Conservation (phyloP, 108 stramenopile genomes). For the Stephanodiscus minutulus region DNA sequence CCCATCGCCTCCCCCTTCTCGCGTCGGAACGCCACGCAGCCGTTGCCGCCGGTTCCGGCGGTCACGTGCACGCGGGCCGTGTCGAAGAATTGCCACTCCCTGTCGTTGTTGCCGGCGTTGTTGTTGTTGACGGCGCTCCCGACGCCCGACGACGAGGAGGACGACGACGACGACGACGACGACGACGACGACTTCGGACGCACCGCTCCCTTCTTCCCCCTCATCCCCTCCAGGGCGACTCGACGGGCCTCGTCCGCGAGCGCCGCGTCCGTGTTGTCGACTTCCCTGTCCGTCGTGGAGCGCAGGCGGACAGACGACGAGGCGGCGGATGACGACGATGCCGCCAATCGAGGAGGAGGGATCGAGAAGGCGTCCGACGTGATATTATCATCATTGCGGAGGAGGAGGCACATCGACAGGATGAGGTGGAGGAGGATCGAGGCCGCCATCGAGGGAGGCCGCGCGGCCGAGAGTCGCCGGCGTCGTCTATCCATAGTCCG, state of each 20-base stretch:
- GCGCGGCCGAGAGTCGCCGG: not conserved
- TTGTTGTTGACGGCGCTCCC: not conserved
- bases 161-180: too few relatives aligned
- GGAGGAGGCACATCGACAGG: too few relatives aligned
- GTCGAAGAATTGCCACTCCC: constrained; percentile 94
- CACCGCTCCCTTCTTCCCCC: too few relatives aligned
- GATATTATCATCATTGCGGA: too few relatives aligned
- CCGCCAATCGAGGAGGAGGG: too few relatives aligned
- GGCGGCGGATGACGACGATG: too few relatives aligned
- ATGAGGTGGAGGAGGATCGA: not conserved
- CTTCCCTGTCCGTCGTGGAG: constrained; percentile 9
- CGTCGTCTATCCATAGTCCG: not conserved
- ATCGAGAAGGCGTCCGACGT: too few relatives aligned
- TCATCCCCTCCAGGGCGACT: constrained; percentile 17
- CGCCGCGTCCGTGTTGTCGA: constrained; percentile 13
- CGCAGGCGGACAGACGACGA: not conserved
- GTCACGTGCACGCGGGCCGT: constrained; percentile 86
- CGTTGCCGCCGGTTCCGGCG: constrained; percentile 94
- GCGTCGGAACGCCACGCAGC: constrained; percentile 92
- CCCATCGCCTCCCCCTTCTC: constrained; percentile 91
- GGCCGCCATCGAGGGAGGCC: not conserved
- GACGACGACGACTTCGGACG: too few relatives aligned
- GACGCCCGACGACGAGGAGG: too few relatives aligned
- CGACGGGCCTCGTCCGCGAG: constrained; percentile 33
- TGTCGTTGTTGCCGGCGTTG: constrained; percentile 54